Base-by-base conservation (phyloP, 2,329 filamentous ascomycete species). In the Aspergillus flavus region DNA sequence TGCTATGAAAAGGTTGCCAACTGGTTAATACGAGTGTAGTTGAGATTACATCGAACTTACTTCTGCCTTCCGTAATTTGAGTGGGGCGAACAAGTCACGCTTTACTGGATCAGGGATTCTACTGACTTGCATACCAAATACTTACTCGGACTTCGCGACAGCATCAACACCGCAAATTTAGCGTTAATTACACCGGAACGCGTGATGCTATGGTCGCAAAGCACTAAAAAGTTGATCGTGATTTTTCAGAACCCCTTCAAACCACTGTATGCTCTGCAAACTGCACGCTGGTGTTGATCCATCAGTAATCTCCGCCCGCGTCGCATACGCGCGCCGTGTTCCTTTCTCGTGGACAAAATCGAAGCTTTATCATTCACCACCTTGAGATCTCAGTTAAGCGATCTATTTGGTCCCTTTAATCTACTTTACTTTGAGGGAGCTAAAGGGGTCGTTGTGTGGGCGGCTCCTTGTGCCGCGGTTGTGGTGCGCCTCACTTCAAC, bases 311-410 rank as follows among this genome's bases (percentile, higher is more conserved):
- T 48, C 43, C 46, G 32, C 46, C 30, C 57, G 45, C 57, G 57
- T 59, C 57, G 46, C 57, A 59, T 59, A 26, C 45, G 57, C 57
- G 57, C 57, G 57, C 45, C 46, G 45, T 50, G 57, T 53, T 50
- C 45, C 46, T 48, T 50, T 52, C 30, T 45, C 14, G 30, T 32
- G 28, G 23, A 52, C 26, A 30, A 32, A 16, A 16, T 4, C 19
- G 26, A 41, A 26, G 46, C 26, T 7, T 34, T 19, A 26, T n/a
- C 30, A 43, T 23, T 28, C 32, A 32, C 12, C 21, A 7, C 26
- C 16, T 28, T 16, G n/a, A 12, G 14, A 46, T 36, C 12, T 28
- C 14, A 55, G 26, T 6, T 55, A 19, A 28, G 34, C 45, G 11
- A n/a, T 23, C 43, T 53, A 21, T 52, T 53, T 59, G 30, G 30